phyloP scores from a whole-genome alignment of 495 filamentous ascomycete genomes.

The Usnea hakonensis region DNA sequence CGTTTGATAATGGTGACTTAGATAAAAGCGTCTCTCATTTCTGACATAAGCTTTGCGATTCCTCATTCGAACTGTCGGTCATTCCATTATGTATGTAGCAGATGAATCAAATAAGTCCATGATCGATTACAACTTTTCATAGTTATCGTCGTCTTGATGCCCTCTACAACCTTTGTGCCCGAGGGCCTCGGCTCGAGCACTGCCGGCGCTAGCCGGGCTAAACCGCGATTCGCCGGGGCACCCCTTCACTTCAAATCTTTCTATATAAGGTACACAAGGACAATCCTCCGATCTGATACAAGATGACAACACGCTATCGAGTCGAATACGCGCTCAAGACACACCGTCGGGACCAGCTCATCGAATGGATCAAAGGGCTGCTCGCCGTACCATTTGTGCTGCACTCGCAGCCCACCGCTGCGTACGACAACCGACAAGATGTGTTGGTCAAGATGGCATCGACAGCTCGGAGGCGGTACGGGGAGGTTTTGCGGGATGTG shows the following conservation, averaged over 20 bases:
- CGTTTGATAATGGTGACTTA: background rate
- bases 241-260: too few relatives aligned
- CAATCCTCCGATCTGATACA: background rate
- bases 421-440: constrained; percentile 51
- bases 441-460: constrained; percentile 45
- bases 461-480: constrained; percentile 71
- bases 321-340: constrained; percentile 54
- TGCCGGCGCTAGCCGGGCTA: too few relatives aligned
- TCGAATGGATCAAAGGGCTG: constrained; percentile 74
- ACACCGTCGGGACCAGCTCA: constrained; percentile 28
- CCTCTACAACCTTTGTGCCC: too few relatives aligned
- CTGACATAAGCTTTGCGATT: too few relatives aligned
- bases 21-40: background rate
- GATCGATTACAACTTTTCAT: too few relatives aligned
- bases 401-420: constrained; percentile 84
- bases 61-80: too few relatives aligned
- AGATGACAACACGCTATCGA: constrained; percentile 83
- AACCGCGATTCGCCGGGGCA: too few relatives aligned
- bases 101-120: too few relatives aligned
- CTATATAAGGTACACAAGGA: too few relatives aligned
- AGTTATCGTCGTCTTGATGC: too few relatives aligned
- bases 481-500: constrained; percentile 85
- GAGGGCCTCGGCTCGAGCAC: too few relatives aligned
- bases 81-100: too few relatives aligned
- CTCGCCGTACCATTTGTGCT: constrained; percentile 95